These are phyloP conservation scores for Backusella mclennaniae DNA, from an alignment of 192 early-diverging fungal species.

Conservation along the genomic window DNA sequence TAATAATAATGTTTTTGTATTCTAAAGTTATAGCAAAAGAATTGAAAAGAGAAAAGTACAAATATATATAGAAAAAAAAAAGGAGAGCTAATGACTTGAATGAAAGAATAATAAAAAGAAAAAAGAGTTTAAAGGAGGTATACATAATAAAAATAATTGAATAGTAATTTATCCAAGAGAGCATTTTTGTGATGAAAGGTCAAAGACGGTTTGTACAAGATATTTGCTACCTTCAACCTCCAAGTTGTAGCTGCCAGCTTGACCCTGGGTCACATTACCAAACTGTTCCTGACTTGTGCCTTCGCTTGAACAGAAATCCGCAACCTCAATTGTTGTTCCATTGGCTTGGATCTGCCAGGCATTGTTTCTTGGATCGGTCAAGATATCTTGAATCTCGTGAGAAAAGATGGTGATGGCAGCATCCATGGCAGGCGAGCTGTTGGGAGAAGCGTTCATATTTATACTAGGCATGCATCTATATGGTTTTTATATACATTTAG, in stretches of 20 bases:
- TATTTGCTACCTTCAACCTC: constrained; percentile 21
- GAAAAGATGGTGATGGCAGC: constrained; percentile 36
- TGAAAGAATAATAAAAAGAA: background rate
- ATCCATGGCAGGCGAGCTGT: constrained; percentile 31
- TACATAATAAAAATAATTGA: constrained; percentile 4
- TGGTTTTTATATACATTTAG: background rate
- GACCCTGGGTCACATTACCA: constrained; percentile 4
- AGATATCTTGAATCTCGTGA: constrained; percentile 37
- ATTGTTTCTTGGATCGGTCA: constrained; percentile 34
- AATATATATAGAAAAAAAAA: constrained; percentile 1
- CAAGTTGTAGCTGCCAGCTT: constrained; percentile 27
- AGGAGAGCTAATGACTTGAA: background rate
- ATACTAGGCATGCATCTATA: constrained; percentile 29
- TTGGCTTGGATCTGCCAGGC: constrained; percentile 25
- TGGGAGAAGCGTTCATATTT: constrained; percentile 34
- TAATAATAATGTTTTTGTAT: background rate
- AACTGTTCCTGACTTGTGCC: constrained; percentile 14
- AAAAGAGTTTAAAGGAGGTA: background rate
- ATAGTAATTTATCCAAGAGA: background rate
- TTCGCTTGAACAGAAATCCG: constrained; percentile 28
- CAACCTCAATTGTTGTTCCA: constrained; percentile 18
- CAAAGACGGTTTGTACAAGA: constrained; percentile 31
- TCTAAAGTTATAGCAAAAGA: background rate
- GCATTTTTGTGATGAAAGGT: constrained; percentile 12
- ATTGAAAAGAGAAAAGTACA: background rate